These are phyloP conservation scores for Scheffersomyces spartinae DNA, from an alignment of 805 yeast genomes.

Conservation along the genomic window DNA sequence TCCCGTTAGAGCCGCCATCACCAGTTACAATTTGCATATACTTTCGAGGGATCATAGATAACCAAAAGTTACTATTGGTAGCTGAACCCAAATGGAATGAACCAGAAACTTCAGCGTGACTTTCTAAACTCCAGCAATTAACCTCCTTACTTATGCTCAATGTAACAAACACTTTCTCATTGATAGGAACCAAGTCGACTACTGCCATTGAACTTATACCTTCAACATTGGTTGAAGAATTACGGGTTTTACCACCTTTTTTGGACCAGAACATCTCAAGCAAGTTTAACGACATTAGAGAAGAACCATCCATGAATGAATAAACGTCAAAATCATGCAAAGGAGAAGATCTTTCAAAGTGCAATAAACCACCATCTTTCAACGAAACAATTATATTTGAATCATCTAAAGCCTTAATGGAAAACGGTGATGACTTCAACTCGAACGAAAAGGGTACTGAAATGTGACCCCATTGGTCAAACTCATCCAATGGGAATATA, in stretches of 20 bases:
- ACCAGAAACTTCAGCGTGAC: slow-evolving; percentile 13
- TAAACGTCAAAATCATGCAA: slow-evolving; percentile 20
- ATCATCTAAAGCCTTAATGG: slow-evolving; percentile 34
- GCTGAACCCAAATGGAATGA: slow-evolving; percentile 7
- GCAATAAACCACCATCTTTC: slow-evolving; percentile 69
- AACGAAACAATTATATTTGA: slow-evolving; percentile 44
- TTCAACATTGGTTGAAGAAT: slow-evolving; percentile 5
- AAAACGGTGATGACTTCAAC: slow-evolving; percentile 36
- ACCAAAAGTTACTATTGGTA: slow-evolving; percentile 11
- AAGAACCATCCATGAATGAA: slow-evolving; percentile 19
- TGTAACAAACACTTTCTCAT: slow-evolving; percentile 12
- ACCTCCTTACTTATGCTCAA: slow-evolving; percentile 18
- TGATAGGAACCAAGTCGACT: slow-evolving; percentile 15
- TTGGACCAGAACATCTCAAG: slow-evolving; percentile 11
- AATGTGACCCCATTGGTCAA: slow-evolving; percentile 29
- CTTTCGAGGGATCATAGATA: slow-evolving; percentile 18
- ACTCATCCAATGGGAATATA: slow-evolving; percentile 14
- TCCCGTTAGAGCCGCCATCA: slow-evolving; percentile 2
- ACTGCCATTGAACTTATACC: slow-evolving; percentile 21
- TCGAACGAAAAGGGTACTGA: slow-evolving; percentile 37
- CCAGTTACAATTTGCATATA: slow-evolving; percentile 16
- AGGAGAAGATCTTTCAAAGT: slow-evolving; percentile 25
- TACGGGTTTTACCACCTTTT: slow-evolving; percentile 4
- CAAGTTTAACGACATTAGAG: slow-evolving; percentile 16
- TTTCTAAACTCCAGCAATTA: slow-evolving; percentile 19